These are phyloP conservation scores for Phlebiopsis flavidoalba DNA, from an alignment of 768 basidiomycete species.

Conservation along the genomic window DNA sequence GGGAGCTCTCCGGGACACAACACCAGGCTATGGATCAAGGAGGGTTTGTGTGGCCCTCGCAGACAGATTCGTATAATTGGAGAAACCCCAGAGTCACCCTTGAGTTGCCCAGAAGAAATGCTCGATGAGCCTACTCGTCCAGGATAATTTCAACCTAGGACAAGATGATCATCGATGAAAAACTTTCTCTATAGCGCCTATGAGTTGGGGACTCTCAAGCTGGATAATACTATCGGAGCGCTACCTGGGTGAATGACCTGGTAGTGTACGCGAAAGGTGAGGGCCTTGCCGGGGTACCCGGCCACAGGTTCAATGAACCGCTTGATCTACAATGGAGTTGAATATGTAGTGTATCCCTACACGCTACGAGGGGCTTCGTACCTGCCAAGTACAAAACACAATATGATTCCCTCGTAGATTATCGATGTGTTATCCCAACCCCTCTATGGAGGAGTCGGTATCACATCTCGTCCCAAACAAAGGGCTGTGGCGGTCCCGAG, in stretches of 20 bases:
- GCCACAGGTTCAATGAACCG: slow-evolving; percentile 48
- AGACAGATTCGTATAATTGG: slow-evolving; percentile 46
- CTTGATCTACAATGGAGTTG: slow-evolving; percentile 31
- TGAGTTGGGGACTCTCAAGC: not conserved
- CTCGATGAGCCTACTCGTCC: slow-evolving; percentile 54
- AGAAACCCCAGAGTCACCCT: too few species aligned
- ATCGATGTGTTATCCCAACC: slow-evolving; percentile 53
- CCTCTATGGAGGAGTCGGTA: slow-evolving; percentile 44
- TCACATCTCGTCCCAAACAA: slow-evolving; percentile 49
- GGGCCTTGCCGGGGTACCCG: slow-evolving; percentile 32
- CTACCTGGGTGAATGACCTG: slow-evolving; percentile 63
- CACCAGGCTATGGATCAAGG: slow-evolving; percentile 36
- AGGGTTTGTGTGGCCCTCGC: too few species aligned
- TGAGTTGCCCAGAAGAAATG: slow-evolving; percentile 61
- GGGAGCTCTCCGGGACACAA: slow-evolving; percentile 30
- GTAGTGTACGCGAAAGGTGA: slow-evolving; percentile 49
- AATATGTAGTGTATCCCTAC: not conserved
- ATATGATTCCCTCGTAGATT: slow-evolving; percentile 38
- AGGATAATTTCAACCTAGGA: slow-evolving; percentile 41
- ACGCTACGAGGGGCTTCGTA: slow-evolving; percentile 17
- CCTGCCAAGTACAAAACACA: slow-evolving; percentile 65
- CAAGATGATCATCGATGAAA: slow-evolving; percentile 51
- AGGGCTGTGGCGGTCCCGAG: slow-evolving; percentile 38
- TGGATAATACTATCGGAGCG: slow-evolving; percentile 12
- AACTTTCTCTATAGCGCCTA: slow-evolving; percentile 38